These are phyloP conservation scores for Aschersonia sp. DNA, from an alignment of 2,329 filamentous ascomycete species.

Conservation along the genomic window DNA sequence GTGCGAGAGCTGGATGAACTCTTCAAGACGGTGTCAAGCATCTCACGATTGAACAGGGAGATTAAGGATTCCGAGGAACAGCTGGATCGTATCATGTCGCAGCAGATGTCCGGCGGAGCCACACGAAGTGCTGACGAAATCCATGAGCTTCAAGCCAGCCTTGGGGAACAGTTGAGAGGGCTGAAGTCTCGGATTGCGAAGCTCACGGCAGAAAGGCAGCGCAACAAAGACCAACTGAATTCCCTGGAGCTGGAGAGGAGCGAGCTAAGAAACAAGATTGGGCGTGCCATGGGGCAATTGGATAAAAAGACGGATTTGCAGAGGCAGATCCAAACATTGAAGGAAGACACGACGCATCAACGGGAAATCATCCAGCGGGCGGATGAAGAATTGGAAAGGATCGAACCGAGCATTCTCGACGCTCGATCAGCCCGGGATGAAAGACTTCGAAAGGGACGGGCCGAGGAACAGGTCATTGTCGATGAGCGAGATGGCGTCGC, in stretches of 20 bases:
- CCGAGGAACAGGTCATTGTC: slow-evolving; percentile 57
- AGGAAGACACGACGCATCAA: slow-evolving; percentile 51
- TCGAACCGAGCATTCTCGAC: slow-evolving; percentile 63
- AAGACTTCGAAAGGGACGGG: slow-evolving; percentile 53
- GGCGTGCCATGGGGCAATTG: slow-evolving; percentile 55
- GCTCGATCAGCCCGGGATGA: slow-evolving; percentile 68
- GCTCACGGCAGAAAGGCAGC: slow-evolving; percentile 56
- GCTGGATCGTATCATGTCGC: slow-evolving; percentile 59
- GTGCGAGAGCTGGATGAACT: slow-evolving; percentile 64
- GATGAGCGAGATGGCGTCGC: slow-evolving; percentile 57
- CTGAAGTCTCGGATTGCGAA: slow-evolving; percentile 51
- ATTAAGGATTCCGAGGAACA: slow-evolving; percentile 58
- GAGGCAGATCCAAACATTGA: slow-evolving; percentile 59
- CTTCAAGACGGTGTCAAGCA: slow-evolving; percentile 60
- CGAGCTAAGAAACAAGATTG: slow-evolving; percentile 60
- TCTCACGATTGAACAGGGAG: slow-evolving; percentile 58
- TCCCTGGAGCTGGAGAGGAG: slow-evolving; percentile 63
- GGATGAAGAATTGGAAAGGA: slow-evolving; percentile 58
- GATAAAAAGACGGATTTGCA: slow-evolving; percentile 66
- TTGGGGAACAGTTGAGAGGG: slow-evolving; percentile 51
- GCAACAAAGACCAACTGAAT: slow-evolving; percentile 51
- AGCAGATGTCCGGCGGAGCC: slow-evolving; percentile 53
- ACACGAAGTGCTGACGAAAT: slow-evolving; percentile 71
- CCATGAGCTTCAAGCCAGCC: slow-evolving; percentile 55
- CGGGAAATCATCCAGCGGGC: slow-evolving; percentile 53